A percentile compares a stretch with the other conserved stretches of the same genome.
Evolutionary conservation across 495 filamentous ascomycete genomes (phyloP).

Genomic region (Xylaria nigripes): DNA sequence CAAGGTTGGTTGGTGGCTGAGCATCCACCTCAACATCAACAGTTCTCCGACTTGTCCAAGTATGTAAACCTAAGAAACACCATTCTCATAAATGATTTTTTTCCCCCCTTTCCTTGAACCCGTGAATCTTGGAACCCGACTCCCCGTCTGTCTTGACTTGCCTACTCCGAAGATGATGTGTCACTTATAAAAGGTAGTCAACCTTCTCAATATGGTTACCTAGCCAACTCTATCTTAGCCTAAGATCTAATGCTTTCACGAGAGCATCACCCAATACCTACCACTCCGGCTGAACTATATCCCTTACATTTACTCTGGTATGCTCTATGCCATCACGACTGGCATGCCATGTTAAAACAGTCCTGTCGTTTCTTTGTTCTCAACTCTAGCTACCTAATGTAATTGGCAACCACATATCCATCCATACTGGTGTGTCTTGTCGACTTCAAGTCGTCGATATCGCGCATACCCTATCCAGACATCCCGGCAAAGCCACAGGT

Average conservation of each 20-base stretch:
- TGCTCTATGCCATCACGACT: too few relatives aligned
- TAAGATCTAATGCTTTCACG: background rate
- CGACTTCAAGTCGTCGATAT: background rate
- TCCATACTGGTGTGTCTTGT: background rate
- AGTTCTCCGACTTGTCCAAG: too few relatives aligned
- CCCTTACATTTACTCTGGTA: background rate
- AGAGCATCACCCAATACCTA: background rate
- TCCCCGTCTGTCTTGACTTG: too few relatives aligned
- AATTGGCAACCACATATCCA: background rate
- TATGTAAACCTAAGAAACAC: background rate
- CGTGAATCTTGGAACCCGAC: too few relatives aligned
- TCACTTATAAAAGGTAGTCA: background rate
- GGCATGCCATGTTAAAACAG: too few relatives aligned
- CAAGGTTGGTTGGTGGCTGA: constrained; percentile 4
- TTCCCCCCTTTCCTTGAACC: too few relatives aligned
- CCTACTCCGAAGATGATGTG: too few relatives aligned
- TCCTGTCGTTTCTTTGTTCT: too few relatives aligned
- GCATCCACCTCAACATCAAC: background rate
- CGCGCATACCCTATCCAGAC: background rate
- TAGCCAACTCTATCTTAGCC: background rate
- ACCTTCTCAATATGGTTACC: background rate
- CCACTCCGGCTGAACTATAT: background rate
- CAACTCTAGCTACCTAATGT: background rate
- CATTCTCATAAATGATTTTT: background rate
- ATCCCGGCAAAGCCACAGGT: background rate